phyloP scores from a whole-genome alignment of 805 yeast genomes.

The Saturnispora diversa region DNA sequence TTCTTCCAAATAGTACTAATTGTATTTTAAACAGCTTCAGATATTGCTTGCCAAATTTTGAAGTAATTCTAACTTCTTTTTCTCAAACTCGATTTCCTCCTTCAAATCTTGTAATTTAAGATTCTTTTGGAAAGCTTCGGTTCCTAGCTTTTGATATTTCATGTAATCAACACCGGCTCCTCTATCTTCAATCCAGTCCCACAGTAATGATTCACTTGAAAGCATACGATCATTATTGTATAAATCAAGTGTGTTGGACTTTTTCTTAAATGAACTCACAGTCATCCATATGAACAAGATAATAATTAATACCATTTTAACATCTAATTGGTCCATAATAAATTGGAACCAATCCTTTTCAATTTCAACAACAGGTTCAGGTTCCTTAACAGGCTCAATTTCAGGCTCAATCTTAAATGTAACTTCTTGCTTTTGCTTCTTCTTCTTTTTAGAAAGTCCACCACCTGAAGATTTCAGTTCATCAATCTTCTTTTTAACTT shows the following conservation, averaged over 20 bases:
- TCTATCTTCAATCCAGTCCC: conserved; percentile 59
- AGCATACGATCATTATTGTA: conserved; percentile 26
- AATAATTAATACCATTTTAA: conserved; percentile 18
- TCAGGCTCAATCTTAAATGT: conserved; percentile 2
- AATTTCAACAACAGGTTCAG: conserved; percentile 8
- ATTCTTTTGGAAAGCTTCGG: neutral
- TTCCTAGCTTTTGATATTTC: neutral
- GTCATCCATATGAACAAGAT: conserved; percentile 18
- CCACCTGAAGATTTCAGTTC: conserved; percentile 22
- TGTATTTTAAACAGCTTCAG: too few relatives aligned
- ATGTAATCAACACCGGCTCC: neutral
- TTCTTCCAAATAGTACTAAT: too few relatives aligned
- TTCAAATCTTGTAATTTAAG: conserved; percentile 7
- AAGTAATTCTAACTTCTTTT: conserved; percentile 5
- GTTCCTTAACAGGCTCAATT: too few relatives aligned
- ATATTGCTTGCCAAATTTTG: neutral
- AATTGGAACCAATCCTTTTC: conserved; percentile 8
- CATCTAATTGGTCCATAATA: conserved; percentile 20
- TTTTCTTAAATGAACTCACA: conserved; percentile 14
- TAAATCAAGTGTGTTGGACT: conserved; percentile 8
- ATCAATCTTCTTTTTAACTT: conserved; percentile 35
- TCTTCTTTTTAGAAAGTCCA: conserved; percentile 17
- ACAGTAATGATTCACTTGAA: conserved; percentile 51
- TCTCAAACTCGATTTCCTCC: conserved; percentile 9
- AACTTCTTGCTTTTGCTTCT: conserved; percentile 8